Evolutionary conservation across 2,329 filamentous ascomycete species (phyloP).

Genomic region (Zymoseptoria pseudotritici): DNA sequence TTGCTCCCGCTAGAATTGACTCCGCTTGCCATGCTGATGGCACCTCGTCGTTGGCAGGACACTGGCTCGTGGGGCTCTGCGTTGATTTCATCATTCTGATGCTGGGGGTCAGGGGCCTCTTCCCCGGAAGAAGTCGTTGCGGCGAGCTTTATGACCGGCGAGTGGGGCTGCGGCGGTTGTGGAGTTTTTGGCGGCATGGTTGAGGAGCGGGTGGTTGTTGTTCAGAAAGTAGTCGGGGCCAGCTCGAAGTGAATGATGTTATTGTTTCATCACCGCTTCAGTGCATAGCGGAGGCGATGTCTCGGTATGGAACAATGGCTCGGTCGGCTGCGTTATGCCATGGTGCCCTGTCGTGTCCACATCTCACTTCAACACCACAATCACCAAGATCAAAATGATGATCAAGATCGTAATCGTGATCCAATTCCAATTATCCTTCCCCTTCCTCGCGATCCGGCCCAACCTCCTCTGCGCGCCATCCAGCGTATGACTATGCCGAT

Average conservation of each 20-base stretch:
- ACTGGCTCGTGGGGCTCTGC: not conserved
- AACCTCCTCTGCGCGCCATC: constrained; percentile 67
- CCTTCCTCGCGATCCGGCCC: constrained; percentile 63
- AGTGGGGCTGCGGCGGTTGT: not conserved
- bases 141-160: too few relatives aligned
- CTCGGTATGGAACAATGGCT: too few relatives aligned
- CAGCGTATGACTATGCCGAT: constrained; percentile 70
- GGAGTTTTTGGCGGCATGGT: not conserved
- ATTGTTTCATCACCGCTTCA: too few relatives aligned
- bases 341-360: too few relatives aligned
- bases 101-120: not conserved
- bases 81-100: not conserved
- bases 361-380: constrained; percentile 65
- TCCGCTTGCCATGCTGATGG: not conserved
- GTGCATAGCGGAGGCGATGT: too few relatives aligned
- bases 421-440: constrained; percentile 82
- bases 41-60: not conserved
- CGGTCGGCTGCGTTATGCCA: too few relatives aligned
- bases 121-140: not conserved
- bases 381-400: constrained; percentile 71
- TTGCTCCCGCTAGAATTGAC: not conserved
- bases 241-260: too few relatives aligned
- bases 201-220: too few relatives aligned
- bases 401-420: constrained; percentile 73
- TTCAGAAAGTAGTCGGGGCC: too few relatives aligned